Evolutionary conservation across 495 filamentous ascomycete species (phyloP).

Genomic region (Neurospora tetraspora): DNA sequence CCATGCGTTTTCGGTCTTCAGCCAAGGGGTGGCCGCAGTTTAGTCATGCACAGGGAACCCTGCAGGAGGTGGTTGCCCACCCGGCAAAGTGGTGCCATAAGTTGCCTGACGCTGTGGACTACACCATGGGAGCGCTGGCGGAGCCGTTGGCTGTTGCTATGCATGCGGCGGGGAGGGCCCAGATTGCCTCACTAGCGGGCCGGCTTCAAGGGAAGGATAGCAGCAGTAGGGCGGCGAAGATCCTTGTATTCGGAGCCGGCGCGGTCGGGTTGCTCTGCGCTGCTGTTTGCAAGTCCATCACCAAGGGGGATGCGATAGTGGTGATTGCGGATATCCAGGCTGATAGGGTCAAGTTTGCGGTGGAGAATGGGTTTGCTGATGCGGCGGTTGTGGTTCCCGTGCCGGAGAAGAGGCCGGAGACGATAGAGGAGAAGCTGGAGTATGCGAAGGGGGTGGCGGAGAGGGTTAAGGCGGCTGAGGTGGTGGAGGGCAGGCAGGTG

Average conservation of each 20-base stretch:
- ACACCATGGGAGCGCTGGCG: slow-evolving; percentile 61
- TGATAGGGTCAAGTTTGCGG: slow-evolving; percentile 62
- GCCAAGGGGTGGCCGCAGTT: slow-evolving; percentile 49
- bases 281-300: slow-evolving; percentile 44
- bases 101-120: slow-evolving; percentile 54
- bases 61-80: slow-evolving; percentile 71
- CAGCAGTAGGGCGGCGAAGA: slow-evolving; percentile 25
- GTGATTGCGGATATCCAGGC: slow-evolving; percentile 73
- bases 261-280: slow-evolving; percentile 71
- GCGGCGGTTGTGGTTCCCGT: slow-evolving; percentile 49
- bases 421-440: slow-evolving; percentile 46
- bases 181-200: too few species aligned
- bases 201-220: not conserved
- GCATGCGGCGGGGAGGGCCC: slow-evolving; percentile 52
- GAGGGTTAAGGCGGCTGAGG: slow-evolving; percentile 31
- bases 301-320: slow-evolving; percentile 24
- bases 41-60: slow-evolving; percentile 73
- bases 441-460: slow-evolving; percentile 54
- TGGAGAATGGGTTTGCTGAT: slow-evolving; percentile 57
- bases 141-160: slow-evolving; percentile 76
- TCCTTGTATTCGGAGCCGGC: slow-evolving; percentile 72
- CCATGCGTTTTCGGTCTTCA: slow-evolving; percentile 67
- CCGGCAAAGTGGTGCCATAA: slow-evolving; percentile 58
- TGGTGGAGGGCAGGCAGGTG: slow-evolving; percentile 14
- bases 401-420: slow-evolving; percentile 35